Evolutionary conservation across 441 rosid genomes (phyloP).

Genomic region (California macrophylla): DNA sequence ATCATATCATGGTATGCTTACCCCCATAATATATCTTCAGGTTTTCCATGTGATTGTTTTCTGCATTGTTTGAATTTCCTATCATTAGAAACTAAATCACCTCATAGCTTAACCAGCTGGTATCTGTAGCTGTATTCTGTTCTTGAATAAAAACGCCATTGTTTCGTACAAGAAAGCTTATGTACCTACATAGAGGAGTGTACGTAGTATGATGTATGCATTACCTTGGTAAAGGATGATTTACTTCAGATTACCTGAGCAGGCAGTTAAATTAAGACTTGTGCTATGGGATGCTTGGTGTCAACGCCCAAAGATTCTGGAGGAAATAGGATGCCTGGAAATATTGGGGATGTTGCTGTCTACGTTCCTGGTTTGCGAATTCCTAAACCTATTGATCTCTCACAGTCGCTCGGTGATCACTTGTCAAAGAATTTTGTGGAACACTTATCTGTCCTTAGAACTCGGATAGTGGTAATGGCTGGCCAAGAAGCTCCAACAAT

Average conservation of each 20-base stretch:
- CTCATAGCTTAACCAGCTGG: not conserved
- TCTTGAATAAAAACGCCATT: not conserved
- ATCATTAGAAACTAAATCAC: not conserved
- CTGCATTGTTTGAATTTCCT: conserved; percentile 17
- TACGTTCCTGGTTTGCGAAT: conserved; percentile 90
- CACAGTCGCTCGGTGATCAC: conserved; percentile 53
- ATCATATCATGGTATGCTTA: conserved; percentile 19
- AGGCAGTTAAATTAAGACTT: conserved; percentile 28
- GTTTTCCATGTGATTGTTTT: conserved; percentile 25
- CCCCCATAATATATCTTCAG: conserved; percentile 6
- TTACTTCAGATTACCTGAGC: conserved; percentile 21
- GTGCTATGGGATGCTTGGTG: conserved; percentile 79
- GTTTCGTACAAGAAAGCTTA: conserved; percentile 6
- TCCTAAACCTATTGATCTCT: conserved; percentile 78
- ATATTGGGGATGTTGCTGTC: conserved; percentile 74
- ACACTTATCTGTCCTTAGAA: conserved; percentile 70
- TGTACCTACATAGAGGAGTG: not conserved
- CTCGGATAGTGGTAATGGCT: conserved; percentile 90
- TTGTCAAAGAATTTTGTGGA: conserved; percentile 69
- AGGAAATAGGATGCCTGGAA: conserved; percentile 72
- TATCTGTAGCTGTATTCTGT: conserved; percentile 3
- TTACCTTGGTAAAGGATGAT: conserved; percentile 11
- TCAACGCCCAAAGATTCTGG: conserved; percentile 64
- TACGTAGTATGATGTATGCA: not conserved
- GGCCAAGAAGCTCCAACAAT: conserved; percentile 93